Base-by-base conservation (phyloP, 441 rosid species). In the Daphne laureola region DNA sequence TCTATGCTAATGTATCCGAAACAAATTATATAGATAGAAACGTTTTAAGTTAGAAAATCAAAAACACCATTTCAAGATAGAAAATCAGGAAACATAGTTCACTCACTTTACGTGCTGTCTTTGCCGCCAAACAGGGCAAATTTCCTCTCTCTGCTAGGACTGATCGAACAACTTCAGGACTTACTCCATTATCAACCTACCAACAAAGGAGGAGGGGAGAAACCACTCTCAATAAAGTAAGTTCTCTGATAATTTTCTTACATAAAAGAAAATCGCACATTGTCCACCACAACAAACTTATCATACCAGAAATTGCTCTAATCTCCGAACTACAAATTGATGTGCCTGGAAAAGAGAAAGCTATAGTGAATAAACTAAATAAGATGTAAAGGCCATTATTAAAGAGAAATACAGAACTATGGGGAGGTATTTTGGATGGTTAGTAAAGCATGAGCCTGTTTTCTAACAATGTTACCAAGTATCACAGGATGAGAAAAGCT, bases 231-330 rank as follows among this genome's bases (percentile, higher is more conserved):
- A 26, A 35, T 52, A 23, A 43, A 23, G 2, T 27, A 43, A 23
- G 2, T 27, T 51, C 21, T 17, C 36, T 41, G 17, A 35, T 44
- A 3, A 16, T 12, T 42, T 25, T 31, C 9, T 6, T 31, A 31
- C 5, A 31, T 31, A 9, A 5, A 6, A 5, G 7, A 5, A 9
- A 8, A 31, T 8, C 36, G 1, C 9, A 26, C 53, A 25, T 46
- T 18, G 14, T 31, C 44, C 15, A 60, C 54, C 43, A 46, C 13
- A 51, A 26, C 43, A 66, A 67, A 23, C 58, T 60, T 17, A 55
- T 62, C 82, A 4, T 71, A 93, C 98, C 96, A 93, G 76, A 70
- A 79, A 83, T 69, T 93, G 98, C 73, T 93, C 97, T 62, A 89
- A 66, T 78, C 98, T 84, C 69, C 98, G 79, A 58, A 79, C 81